Evolutionary conservation across 768 basidiomycete species (phyloP).

Genomic region (Boletus patriciae): DNA sequence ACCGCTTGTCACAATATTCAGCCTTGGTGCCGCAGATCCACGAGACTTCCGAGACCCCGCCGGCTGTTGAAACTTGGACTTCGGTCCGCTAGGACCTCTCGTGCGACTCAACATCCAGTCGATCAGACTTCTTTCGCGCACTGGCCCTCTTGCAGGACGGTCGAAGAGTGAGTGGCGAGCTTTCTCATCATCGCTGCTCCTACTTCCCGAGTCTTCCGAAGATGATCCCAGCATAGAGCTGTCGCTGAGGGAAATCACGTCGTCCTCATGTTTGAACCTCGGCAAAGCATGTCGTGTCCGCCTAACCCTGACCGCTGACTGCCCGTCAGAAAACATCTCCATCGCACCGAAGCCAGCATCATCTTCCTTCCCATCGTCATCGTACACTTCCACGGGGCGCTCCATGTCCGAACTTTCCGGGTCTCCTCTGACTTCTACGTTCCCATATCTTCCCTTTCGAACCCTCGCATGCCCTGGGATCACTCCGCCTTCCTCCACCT

Average conservation of each 20-base stretch:
- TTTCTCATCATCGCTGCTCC: slow-evolving; percentile 30
- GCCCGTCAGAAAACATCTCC: slow-evolving; percentile 12
- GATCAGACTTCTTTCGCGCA: slow-evolving; percentile 51
- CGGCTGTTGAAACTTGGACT: slow-evolving; percentile 17
- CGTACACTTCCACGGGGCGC: not conserved
- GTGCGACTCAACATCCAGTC: slow-evolving; percentile 67
- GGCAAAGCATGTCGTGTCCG: slow-evolving; percentile 19
- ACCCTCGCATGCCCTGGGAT: slow-evolving; percentile 54
- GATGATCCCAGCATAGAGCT: slow-evolving; percentile 7
- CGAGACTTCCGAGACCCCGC: slow-evolving; percentile 12
- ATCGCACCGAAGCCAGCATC: not conserved
- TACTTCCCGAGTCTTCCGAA: slow-evolving; percentile 16
- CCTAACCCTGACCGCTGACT: slow-evolving; percentile 22
- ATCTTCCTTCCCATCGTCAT: not conserved
- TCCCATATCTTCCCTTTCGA: slow-evolving; percentile 36
- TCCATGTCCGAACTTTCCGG: slow-evolving; percentile 56
- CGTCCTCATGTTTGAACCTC: not conserved
- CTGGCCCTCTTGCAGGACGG: slow-evolving; percentile 21
- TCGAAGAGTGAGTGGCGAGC: slow-evolving; percentile 38
- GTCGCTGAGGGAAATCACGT: slow-evolving; percentile 28
- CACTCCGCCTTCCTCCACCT: slow-evolving; percentile 41
- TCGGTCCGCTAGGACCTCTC: slow-evolving; percentile 15
- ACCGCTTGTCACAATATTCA: slow-evolving; percentile 42
- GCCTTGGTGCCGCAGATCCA: slow-evolving; percentile 11
- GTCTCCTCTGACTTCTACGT: slow-evolving; percentile 56